Base-by-base conservation (phyloP, 2,329 filamentous ascomycete genomes). In the Leptosphaerulina australis region DNA sequence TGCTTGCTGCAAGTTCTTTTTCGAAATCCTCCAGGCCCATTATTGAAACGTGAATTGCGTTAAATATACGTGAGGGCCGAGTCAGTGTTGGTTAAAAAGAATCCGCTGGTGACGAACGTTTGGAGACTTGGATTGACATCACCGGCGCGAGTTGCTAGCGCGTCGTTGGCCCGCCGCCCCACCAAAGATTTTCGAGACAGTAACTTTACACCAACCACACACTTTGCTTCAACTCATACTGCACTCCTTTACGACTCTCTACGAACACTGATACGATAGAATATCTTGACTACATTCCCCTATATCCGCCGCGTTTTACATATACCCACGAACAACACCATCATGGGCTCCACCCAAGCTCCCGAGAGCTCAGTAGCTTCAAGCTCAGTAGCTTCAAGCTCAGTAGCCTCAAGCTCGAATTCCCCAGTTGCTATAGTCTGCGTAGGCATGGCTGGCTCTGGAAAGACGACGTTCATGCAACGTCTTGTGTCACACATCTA, bases 401-500 rank as follows among this genome's bases (percentile, higher is more conserved):
- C 38, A 17, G 37, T 30, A 24, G 12, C 37, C 15, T 44, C 39
- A 31, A 43, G 49, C 29, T 51, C 60, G 3, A 43, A 59, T 21
- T 39, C 60, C 2, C 89, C 91, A 30, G 86, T 90, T 35, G 84
- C 90, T 55, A 87, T 99, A 53, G 91, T 97, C 66, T 97, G 92
- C 74, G 87, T 99, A 38, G 94, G 94, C 79, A 97, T 97, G 93
- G 94, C 94, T 66, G 93, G 94, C 64, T 96, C 91, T 12, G 94
- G 94, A 67, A 99, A 99, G 80, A 99, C 94, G n/a, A 99, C 95
- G 0, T 99, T 99, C 71, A 97, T 99, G 93, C 93, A 97, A 72
- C 86, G 94, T 67, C 94, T 99, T 67, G 97, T 97, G 73, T 88
- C 93, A 0, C 83, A 99, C 71, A 86, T 99, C 3, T 93, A 97